Conservation (phyloP, 345 rosid genomes). For the Anastatica hierochuntica region DNA sequence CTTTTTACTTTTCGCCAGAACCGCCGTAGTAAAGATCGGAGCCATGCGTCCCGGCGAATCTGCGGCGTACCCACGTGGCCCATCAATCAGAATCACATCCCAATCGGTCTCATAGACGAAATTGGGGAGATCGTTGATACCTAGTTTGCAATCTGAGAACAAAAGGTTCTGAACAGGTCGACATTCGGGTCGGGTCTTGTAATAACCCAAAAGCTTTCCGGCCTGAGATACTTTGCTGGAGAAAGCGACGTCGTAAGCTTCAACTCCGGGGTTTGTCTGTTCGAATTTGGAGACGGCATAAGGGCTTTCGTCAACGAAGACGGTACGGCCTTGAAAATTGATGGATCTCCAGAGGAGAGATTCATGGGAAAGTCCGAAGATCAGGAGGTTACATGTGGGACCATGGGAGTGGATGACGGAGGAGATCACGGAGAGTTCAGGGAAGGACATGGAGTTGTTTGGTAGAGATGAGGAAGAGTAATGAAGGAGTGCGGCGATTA, state of each 20-base stretch:
- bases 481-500: slow-evolving; percentile 63
- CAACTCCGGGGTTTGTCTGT: slow-evolving; percentile 45
- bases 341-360: slow-evolving; percentile 76
- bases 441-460: slow-evolving; percentile 46
- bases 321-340: slow-evolving; percentile 57
- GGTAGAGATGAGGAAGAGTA: slow-evolving; percentile 48
- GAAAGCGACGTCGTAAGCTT: slow-evolving; percentile 74
- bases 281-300: slow-evolving; percentile 54
- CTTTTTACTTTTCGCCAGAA: slow-evolving; percentile 56
- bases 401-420: slow-evolving; percentile 35
- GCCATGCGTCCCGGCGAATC: slow-evolving; percentile 82
- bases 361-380: slow-evolving; percentile 78
- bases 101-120: slow-evolving; percentile 66
- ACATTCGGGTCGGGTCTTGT: slow-evolving; percentile 48
- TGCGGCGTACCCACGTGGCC: slow-evolving; percentile 55
- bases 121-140: slow-evolving; percentile 74
- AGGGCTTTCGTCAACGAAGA: slow-evolving; percentile 73
- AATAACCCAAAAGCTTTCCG: slow-evolving; percentile 27
- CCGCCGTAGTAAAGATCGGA: slow-evolving; percentile 71
- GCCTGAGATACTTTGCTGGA: slow-evolving; percentile 59
- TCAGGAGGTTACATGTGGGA: slow-evolving; percentile 43
- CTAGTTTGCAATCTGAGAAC: slow-evolving; percentile 77
- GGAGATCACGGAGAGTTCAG: slow-evolving; percentile 54
- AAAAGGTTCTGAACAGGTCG: slow-evolving; percentile 80
- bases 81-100: slow-evolving; percentile 78